phyloP scores from a whole-genome alignment of 495 filamentous ascomycete species.

The Penicillium angulare region DNA sequence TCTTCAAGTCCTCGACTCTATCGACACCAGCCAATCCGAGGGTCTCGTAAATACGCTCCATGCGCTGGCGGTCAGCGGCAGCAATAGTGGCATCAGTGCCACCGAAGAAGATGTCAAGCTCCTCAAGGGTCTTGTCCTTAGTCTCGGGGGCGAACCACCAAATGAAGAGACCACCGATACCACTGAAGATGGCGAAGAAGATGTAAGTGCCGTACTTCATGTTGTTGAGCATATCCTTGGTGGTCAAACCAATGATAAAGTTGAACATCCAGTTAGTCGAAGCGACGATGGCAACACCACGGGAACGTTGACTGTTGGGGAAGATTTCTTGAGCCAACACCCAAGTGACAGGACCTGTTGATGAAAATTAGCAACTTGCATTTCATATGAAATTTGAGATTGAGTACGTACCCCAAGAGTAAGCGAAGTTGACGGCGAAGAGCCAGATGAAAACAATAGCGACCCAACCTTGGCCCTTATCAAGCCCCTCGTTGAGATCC shows the following conservation, averaged over 20 bases:
- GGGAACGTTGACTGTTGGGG: conserved; percentile 38
- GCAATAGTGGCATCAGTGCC: conserved; percentile 19
- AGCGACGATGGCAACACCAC: conserved; percentile 36
- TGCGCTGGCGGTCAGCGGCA: conserved; percentile 4
- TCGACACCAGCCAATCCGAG: conserved; percentile 19
- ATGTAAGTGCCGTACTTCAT: conserved; percentile 46
- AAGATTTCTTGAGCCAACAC: conserved; percentile 43
- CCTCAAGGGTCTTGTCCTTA: conserved; percentile 49
- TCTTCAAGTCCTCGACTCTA: conserved; percentile 28
- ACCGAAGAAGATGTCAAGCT: conserved; percentile 7
- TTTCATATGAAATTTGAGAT: conserved; percentile 29
- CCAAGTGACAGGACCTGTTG: conserved; percentile 38
- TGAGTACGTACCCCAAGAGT: conserved; percentile 36
- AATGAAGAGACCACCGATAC: conserved; percentile 46
- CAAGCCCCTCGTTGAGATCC: conserved; percentile 46
- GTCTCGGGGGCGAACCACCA: conserved; percentile 56
- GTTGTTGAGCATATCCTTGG: conserved; percentile 35
- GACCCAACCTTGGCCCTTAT: conserved; percentile 37
- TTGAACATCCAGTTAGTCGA: conserved; percentile 48
- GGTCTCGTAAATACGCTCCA: conserved; percentile 5
- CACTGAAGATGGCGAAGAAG: conserved; percentile 47
- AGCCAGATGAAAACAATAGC: conserved; percentile 43
- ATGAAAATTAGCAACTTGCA: conserved; percentile 10
- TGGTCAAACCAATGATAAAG: conserved; percentile 43
- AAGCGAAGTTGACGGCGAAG: conserved; percentile 43